Evolutionary conservation across 2,329 filamentous ascomycete species (phyloP), one percentile per base, ranked within the genome.

Genomic region (Hymenotorrendiella dingleyae): DNA sequence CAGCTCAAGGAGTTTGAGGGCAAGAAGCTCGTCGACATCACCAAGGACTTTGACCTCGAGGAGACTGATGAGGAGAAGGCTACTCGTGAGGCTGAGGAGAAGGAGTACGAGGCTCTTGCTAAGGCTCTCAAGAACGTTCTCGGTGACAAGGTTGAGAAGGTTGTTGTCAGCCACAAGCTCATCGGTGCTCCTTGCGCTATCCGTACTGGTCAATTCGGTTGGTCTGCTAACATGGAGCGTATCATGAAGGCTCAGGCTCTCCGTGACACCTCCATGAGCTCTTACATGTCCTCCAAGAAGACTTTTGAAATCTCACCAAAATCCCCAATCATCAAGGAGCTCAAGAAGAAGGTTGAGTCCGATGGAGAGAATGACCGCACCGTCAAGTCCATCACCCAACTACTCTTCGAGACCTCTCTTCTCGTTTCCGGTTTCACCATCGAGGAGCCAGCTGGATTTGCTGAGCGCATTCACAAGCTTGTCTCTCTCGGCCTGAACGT

Each of bases 221-320:
- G 93, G 93, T 97, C 91, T 45, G 93, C 93, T 67, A 98, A 98
- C 82, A 98, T 98, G 93, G 93, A 98, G 82, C 93, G 93, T 78
- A 98, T 98, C 83, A 98, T 98, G 93, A 98, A 98, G 85, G 93
- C 93, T 21, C 93, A 98, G 79, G 93, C 93, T 64, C 91, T 98
- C 64, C 93, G 93, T 75, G 93, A 98, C 76, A 98, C 93, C 59
- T 96, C 90, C 63, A 98, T 98, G 93, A 88, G 81, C 73, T 94
- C 88, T 62, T 98, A 98, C 86, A 98, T 98, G 93, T 94, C 88
- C 56, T 97, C 91, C 68, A 98, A 98, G 90, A 98, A 98, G 88
- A 98, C 93, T 23, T 97, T 98, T 60, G 93, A 98, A 78, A 97
- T 98, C 72, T 97, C 93, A n/a, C 93, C 93, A 69, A 91, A 93